Conservation (phyloP, 257 asterid genomes). For the Solanum gracilifrons region DNA sequence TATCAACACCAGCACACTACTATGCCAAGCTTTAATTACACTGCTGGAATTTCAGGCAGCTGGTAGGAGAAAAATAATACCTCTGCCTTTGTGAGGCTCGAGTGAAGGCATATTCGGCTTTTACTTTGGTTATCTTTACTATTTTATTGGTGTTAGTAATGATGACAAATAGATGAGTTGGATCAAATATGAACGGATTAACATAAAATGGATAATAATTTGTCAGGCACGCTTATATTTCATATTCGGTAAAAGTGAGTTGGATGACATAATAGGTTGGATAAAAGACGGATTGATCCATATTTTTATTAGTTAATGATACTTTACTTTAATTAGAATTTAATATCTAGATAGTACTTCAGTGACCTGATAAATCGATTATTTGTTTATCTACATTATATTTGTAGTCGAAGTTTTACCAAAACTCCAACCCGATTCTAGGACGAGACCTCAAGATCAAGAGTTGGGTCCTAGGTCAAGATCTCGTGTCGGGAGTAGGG, state of each 20-base stretch:
- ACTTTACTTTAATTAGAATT: not conserved
- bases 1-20: not conserved
- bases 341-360: not conserved
- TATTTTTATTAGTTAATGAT: not conserved
- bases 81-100: not conserved
- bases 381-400: too few species aligned
- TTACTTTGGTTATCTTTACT: not conserved
- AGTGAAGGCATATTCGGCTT: not conserved
- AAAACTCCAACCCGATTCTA: too few species aligned
- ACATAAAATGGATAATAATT: too few species aligned
- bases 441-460: not conserved
- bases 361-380: not conserved
- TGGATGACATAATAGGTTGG: not conserved
- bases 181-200: not conserved
- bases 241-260: not conserved
- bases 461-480: not conserved
- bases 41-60: not conserved
- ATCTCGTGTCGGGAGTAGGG: not conserved
- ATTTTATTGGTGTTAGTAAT: not conserved
- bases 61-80: not conserved
- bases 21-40: not conserved
- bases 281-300: not conserved
- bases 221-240: too few species aligned
- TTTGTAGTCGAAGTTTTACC: not conserved
- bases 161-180: not conserved